phyloP scores from a whole-genome alignment of 1,284 basidiomycete species.

The Amylostereum areolatum region DNA sequence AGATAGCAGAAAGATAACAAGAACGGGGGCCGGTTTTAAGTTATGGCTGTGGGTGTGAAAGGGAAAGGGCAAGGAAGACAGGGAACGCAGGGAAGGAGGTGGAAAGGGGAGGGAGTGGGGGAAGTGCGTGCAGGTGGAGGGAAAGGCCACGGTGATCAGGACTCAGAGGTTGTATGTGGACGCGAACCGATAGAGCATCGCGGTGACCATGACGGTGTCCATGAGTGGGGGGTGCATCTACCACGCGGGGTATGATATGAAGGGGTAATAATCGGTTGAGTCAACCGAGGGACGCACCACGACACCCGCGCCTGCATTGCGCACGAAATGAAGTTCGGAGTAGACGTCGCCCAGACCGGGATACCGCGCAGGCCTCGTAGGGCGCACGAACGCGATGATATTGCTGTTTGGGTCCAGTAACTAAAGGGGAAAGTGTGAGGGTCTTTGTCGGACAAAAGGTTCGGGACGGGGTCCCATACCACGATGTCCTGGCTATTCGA shows the following conservation, averaged over 20 bases:
- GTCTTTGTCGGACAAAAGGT: conserved; percentile 15
- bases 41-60: no score
- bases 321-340: conserved; percentile 76
- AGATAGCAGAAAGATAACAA: no score
- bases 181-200: conserved; percentile 72
- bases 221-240: conserved; percentile 83
- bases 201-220: conserved; percentile 77
- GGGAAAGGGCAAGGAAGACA: no score
- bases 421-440: conserved; percentile 30
- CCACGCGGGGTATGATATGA: not conserved
- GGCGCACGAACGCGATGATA: conserved; percentile 72
- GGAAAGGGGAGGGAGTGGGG: no score
- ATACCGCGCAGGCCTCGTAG: conserved; percentile 67
- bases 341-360: conserved; percentile 73
- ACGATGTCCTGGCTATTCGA: conserved; percentile 51
- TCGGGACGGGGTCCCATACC: conserved; percentile 34
- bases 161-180: conserved; percentile 21
- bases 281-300: conserved; percentile 47
- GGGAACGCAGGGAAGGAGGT: no score
- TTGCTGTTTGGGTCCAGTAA: conserved; percentile 63
- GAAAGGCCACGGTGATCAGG: not conserved
- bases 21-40: no score
- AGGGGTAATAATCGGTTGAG: no score
- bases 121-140: no score
- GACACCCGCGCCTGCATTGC: conserved; percentile 69